Percentiles rank a stretch among this genome's conserved stretches.
These are phyloP conservation scores for Trichoderma orchidacearum DNA, from an alignment of 495 filamentous ascomycete genomes.

Conservation along the genomic window DNA sequence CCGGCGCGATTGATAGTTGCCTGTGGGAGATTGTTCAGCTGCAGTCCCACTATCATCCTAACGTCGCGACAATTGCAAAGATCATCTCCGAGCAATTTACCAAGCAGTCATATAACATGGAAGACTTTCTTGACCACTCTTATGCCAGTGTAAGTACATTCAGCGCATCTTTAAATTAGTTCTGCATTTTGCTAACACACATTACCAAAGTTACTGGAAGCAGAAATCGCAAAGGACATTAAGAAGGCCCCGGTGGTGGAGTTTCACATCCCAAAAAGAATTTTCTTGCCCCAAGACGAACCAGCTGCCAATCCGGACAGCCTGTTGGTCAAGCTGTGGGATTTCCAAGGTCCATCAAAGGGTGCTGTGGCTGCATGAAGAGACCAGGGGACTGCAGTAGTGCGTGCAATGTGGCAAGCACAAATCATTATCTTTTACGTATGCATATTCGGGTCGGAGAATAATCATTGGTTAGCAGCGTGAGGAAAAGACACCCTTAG, in stretches of 20 bases:
- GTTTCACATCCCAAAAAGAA: slow-evolving; percentile 82
- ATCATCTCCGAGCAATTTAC: slow-evolving; percentile 97
- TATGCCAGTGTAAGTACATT: slow-evolving; percentile 61
- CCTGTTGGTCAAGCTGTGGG: slow-evolving; percentile 41
- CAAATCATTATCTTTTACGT: neutral
- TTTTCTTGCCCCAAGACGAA: slow-evolving; percentile 49
- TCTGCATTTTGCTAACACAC: slow-evolving; percentile 13
- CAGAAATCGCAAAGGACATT: slow-evolving; percentile 67
- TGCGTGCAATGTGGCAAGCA: neutral
- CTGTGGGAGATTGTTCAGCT: slow-evolving; percentile 89
- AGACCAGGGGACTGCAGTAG: neutral
- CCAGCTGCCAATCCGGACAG: slow-evolving; percentile 27
- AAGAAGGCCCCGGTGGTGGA: slow-evolving; percentile 83
- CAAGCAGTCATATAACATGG: slow-evolving; percentile 79
- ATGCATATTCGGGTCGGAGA: neutral
- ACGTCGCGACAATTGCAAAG: slow-evolving; percentile 84
- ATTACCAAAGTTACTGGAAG: slow-evolving; percentile 57
- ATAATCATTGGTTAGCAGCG: neutral
- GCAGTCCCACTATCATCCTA: slow-evolving; percentile 91
- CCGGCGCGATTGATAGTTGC: slow-evolving; percentile 77
- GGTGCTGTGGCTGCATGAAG: neutral
- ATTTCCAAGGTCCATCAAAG: slow-evolving; percentile 20
- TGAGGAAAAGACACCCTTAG: neutral
- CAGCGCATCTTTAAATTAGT: neutral
- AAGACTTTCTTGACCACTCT: slow-evolving; percentile 94